Evolutionary conservation across 2,329 filamentous ascomycete species (phyloP), one percentile per base, ranked within the genome.

Genomic region (Dactylellina drechsleri): DNA sequence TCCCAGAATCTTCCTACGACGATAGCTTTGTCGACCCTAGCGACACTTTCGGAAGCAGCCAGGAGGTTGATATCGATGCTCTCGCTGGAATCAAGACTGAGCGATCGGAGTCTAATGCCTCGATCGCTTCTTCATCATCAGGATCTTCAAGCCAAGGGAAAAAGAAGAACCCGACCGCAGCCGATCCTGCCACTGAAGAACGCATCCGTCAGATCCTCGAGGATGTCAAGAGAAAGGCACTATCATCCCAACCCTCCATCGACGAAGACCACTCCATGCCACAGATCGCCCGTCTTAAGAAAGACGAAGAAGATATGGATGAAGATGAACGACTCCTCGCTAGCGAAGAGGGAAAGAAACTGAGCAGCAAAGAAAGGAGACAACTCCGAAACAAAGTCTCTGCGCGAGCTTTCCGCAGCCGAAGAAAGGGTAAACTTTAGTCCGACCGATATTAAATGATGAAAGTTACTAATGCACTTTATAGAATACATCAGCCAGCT

Each of bases 321-420:
- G 94, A 97, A 82, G 95, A 98, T 79, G 95, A 98, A 85, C 88
- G 92, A 78, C 86, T 97, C 8, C 86, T 97, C 56, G 92, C 92
- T n/a, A 97, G 93, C 76, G 95, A 99, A 80, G 94, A 97, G 83
- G 95, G 94, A 80, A 99, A 99, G 89, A 97, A 97, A 85, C 87
- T 99, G n/a, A 95, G 90, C 83, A 96, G 92, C 85, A 98, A 98
- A 84, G 93, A 98, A 83, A 90, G 95, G 75, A 90, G 95, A 78
- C 95, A 98, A 83, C 87, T 99, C n/a, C 89, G 95, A 77, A 99
- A 99, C 87, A 99, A 99, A 84, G 95, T 99, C 3, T 99, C 95
- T 49, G 95, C 95, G 77, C 92, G 95, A 79, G 94, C 94, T 60
- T 99, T 99, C 89, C 91, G 95, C 67, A 97, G 93, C n/a, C 87